Evolutionary conservation across 2,329 filamentous ascomycete genomes (phyloP).

Genomic region (Xylariaceae sp.): DNA sequence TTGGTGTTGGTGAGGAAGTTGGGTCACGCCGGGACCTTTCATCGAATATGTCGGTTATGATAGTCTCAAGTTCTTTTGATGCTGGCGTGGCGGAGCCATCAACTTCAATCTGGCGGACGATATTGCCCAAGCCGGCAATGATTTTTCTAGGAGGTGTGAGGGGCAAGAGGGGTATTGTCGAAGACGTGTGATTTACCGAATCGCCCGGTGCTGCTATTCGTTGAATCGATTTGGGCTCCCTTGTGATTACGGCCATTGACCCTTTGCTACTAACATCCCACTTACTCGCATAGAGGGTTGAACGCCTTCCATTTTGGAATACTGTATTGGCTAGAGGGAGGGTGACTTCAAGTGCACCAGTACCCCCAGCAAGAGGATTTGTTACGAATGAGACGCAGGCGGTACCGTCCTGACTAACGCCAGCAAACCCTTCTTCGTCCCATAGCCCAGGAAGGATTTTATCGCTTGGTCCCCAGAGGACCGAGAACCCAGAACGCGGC

Average conservation of each 20-base stretch:
- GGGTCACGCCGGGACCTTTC: conserved; percentile 31
- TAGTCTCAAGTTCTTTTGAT: conserved; percentile 65
- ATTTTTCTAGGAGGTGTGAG: conserved; percentile 61
- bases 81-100: conserved; percentile 52
- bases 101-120: conserved; percentile 60
- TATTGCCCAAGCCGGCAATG: conserved; percentile 69
- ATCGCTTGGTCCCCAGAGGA: conserved; percentile 44
- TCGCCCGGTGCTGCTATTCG: conserved; percentile 22
- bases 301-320: conserved; percentile 64
- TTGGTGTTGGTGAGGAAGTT: conserved; percentile 36
- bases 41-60: conserved; percentile 57
- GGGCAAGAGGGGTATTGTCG: conserved; percentile 50
- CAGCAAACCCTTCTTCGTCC: conserved; percentile 31
- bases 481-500: conserved; percentile 45
- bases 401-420: conserved; percentile 34
- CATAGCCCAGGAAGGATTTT: conserved; percentile 46
- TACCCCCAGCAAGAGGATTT: conserved; percentile 26
- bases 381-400: conserved; percentile 42
- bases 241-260: conserved; percentile 29
- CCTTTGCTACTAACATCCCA: conserved; percentile 32
- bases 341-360: conserved; percentile 38
- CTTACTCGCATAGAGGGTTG: conserved; percentile 50
- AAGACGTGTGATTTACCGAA: conserved; percentile 17
- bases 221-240: conserved; percentile 40
- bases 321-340: conserved; percentile 73